These are phyloP conservation scores for Collybiopsis confluens DNA, from an alignment of 768 basidiomycete genomes.

Conservation along the genomic window DNA sequence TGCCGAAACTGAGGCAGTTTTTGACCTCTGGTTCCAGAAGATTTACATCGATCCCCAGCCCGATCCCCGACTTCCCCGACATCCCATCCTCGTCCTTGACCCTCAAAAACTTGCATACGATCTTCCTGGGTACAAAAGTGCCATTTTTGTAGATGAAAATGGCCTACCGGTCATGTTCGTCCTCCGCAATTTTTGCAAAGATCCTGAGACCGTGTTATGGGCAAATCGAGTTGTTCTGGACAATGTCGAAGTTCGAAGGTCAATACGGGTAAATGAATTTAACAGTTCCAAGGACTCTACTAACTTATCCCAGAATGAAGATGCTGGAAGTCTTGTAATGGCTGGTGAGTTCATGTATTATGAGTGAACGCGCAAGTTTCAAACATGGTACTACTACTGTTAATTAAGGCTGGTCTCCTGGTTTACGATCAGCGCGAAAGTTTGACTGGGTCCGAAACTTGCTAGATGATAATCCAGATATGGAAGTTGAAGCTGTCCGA, in stretches of 20 bases:
- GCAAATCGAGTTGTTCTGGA: not conserved
- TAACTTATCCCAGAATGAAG: not conserved
- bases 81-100: not conserved
- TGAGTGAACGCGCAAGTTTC: too few relatives aligned
- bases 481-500: too few relatives aligned
- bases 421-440: not conserved
- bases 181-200: not conserved
- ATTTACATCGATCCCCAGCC: not conserved
- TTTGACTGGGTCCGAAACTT: not conserved
- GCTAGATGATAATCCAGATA: too few relatives aligned
- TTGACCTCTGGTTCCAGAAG: not conserved
- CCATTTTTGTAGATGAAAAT: not conserved
- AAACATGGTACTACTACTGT: too few relatives aligned
- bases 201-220: not conserved
- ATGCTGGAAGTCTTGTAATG: not conserved
- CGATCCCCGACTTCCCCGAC: not conserved
- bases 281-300: too few relatives aligned
- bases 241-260: too few relatives aligned
- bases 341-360: too few relatives aligned
- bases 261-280: too few relatives aligned
- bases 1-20: not conserved
- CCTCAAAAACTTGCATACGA: not conserved
- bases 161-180: not conserved
- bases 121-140: not conserved
- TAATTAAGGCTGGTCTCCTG: not conserved